Evolutionary conservation across 225 moss, liverwort and hornwort species (phyloP).

Genomic region (Polytrichum commune): DNA sequence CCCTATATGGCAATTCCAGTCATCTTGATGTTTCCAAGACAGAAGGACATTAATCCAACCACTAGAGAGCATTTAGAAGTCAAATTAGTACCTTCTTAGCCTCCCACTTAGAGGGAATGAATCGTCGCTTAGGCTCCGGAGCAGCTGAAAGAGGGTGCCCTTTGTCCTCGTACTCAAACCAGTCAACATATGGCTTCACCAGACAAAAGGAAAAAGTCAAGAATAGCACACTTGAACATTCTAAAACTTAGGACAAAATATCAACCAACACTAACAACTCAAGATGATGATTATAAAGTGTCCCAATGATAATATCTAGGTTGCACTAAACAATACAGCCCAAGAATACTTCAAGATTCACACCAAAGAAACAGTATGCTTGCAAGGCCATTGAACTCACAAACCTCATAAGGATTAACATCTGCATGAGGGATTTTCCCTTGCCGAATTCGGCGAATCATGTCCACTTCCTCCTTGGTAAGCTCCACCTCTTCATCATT

Average conservation of each 20-base stretch:
- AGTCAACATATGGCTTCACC: slow-evolving; percentile 81
- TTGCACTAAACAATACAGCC: background rate
- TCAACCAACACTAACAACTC: too few species aligned
- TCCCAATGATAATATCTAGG: too few species aligned
- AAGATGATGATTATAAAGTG: too few species aligned
- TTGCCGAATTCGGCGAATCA: slow-evolving; percentile 81
- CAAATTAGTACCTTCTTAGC: slow-evolving; percentile 74
- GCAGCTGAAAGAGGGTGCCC: slow-evolving; percentile 85
- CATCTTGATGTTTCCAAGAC: too few species aligned
- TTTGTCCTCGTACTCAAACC: slow-evolving; percentile 98
- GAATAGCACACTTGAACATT: background rate
- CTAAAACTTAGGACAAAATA: too few species aligned
- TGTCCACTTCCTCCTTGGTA: slow-evolving; percentile 81
- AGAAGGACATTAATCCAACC: too few species aligned
- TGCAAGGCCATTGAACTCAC: background rate
- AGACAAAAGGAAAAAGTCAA: slow-evolving; percentile 6
- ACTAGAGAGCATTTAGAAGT: too few species aligned
- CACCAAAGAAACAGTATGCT: background rate
- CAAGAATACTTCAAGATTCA: background rate
- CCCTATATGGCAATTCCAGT: too few species aligned
- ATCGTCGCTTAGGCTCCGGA: slow-evolving; percentile 93
- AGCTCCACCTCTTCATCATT: slow-evolving; percentile 94
- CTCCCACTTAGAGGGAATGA: slow-evolving; percentile 99
- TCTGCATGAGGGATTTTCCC: slow-evolving; percentile 89
- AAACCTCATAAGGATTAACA: slow-evolving; percentile 89